Evolutionary conservation across 1,139 yeast species (phyloP), one percentile per base, ranked within the genome.

Genomic region (Candida pseudoviswanathii): DNA sequence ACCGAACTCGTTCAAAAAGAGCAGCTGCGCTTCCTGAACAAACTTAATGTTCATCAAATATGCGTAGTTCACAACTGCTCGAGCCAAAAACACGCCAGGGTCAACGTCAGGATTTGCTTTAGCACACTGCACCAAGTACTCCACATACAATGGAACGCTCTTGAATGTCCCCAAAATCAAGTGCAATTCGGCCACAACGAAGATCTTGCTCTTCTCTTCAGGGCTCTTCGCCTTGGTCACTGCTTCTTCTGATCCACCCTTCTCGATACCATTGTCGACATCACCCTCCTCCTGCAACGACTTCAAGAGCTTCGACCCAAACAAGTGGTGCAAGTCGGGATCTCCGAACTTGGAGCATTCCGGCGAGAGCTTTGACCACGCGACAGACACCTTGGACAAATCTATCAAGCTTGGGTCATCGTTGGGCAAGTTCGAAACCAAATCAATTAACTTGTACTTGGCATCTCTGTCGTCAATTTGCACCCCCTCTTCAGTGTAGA

Each of bases 41-140:
- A 78, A 82, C 50, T 86, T 78, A 44, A 86, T 64, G 62, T 89
- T 87, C 52, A 79, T 78, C 55, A 85, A 75, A 58, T 84, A 80
- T 11, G 86, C 70, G 64, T 87, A 89, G 59, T 89, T 89, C 53
- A 89, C 67, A 8, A 88, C 81, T 1, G 89, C 85, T 51, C 96
- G 74, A 9, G 84, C 67, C 49, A 79, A 68, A 58, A 77, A 86
- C 16, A 77, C 63, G 2, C 84, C 86, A 3, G 82, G 79, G 46
- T 78, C 79, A 53, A 46, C 48, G 5, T 63, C 58, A 26, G 66
- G 37, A 34, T 55, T 73, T 34, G 68, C 71, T 4, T 59, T 50
- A 4, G 54, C 34, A 54, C 68, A 80, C 16, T 76, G 72, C 66
- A 71, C 81, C 53, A 88, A 72, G 56, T 82, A 74, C 26, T 77